A percentile compares a stretch with the other conserved stretches of the same genome.
Conservation (phyloP, 441 rosid species). For the Jatropha multifida region DNA sequence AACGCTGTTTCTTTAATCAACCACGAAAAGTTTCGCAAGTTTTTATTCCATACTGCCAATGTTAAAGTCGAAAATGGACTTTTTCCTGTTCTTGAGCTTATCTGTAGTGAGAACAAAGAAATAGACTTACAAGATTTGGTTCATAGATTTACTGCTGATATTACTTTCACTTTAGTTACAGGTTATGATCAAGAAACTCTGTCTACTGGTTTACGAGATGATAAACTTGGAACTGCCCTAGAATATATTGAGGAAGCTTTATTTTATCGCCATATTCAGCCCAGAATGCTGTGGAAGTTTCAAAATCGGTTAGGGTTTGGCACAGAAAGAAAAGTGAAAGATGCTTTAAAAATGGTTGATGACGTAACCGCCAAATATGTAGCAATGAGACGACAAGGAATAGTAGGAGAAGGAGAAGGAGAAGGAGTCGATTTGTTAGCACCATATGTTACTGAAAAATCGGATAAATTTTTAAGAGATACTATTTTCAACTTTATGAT, state of each 20-base stretch:
- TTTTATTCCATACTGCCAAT: neutral
- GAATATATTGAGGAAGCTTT: conserved; percentile 3
- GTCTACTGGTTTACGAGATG: neutral
- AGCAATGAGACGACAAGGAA: neutral
- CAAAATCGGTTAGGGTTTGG: conserved; percentile 1
- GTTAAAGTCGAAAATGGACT: neutral
- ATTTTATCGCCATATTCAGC: neutral
- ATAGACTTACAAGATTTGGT: conserved; percentile 1
- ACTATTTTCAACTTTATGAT: neutral
- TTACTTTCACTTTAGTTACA: neutral
- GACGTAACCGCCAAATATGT: neutral
- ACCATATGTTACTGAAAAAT: neutral
- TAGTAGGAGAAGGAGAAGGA: neutral
- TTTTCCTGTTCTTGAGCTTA: neutral
- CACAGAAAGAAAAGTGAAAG: neutral
- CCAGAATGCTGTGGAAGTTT: neutral
- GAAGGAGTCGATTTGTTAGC: neutral
- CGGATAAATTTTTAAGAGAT: neutral
- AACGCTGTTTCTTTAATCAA: neutral
- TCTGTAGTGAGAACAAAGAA: neutral
- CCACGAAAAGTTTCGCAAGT: neutral
- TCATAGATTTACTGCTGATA: neutral
- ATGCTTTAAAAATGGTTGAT: neutral
- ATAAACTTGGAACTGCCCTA: neutral
- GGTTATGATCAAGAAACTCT: neutral